Evolutionary conservation across 441 rosid genomes (phyloP), one percentile per base, ranked within the genome.

Genomic region (Gossypium schwendimanii): DNA sequence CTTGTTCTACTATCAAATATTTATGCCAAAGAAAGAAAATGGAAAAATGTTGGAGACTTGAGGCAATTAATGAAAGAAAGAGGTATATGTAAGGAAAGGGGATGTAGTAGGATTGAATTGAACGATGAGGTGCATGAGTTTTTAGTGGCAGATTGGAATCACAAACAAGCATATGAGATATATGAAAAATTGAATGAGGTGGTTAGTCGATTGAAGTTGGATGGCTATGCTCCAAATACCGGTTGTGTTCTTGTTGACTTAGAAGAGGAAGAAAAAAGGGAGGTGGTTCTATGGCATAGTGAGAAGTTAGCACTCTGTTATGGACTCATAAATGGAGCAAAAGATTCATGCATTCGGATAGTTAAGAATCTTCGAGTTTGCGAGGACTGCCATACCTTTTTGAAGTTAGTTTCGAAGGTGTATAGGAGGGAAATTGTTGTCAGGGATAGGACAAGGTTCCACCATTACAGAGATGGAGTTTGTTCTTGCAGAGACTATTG

Each of bases 401-500:
- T 86, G 63, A 87, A 86, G 76, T 59, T 87, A 23, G 82, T 76
- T 49, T 85, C 84, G 1, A 77, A 82, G 76, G 79, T 84, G 73
- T 82, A 84, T 65, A 62, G 62, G 24, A 76, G 55, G 41, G 84
- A 84, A 71, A 80, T 85, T 63, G 36, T 87, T 60, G 76, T 82
- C n/a, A 81, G 91, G 76, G 87, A 85, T 75, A 79, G 87, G 77
- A 85, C 79, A 58, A 76, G 88, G 79, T 87, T 85, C 79, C 87
- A 84, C 69, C 83, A 71, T 72, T 81, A 67, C 21, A 85, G 65
- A 73, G 76, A 81, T 69, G 89, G 85, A 17, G 12, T 71, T 11
- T 87, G 87, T 78, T 82, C 87, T 75, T 87, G 88, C 74, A 74
- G 75, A 77, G 89, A 85, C 74, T 87, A 81, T 72, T 87, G 91